Conservation (phyloP, 768 basidiomycete genomes). For the Lepiota brunneoincarnata region DNA sequence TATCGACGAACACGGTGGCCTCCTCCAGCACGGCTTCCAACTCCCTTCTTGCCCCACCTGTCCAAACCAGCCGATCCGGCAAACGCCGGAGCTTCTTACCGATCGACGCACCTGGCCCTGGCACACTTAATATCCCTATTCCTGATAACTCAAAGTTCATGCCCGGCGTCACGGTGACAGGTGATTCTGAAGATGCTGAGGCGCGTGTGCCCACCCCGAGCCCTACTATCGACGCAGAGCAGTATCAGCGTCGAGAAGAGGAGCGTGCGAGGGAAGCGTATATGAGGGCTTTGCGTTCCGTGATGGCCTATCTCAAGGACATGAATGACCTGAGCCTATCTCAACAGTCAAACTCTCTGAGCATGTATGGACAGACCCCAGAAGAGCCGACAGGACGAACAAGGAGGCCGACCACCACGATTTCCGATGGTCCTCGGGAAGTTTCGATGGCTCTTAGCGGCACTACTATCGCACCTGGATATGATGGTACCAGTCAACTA, state of each 20-base stretch:
- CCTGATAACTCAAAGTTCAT: slow-evolving; percentile 65
- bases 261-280: slow-evolving; percentile 70
- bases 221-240: slow-evolving; percentile 45
- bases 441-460: slow-evolving; percentile 52
- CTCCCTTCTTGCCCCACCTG: slow-evolving; percentile 39
- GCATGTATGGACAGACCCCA: slow-evolving; percentile 53
- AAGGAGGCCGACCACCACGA: slow-evolving; percentile 55
- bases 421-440: slow-evolving; percentile 56
- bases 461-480: slow-evolving; percentile 36
- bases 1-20: slow-evolving; percentile 9
- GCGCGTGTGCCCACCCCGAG: slow-evolving; percentile 39
- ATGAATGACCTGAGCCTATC: slow-evolving; percentile 87
- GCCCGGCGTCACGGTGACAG: slow-evolving; percentile 42
- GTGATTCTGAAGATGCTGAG: slow-evolving; percentile 20
- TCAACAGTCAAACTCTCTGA: slow-evolving; percentile 55
- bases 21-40: slow-evolving; percentile 21
- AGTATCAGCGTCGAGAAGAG: slow-evolving; percentile 60
- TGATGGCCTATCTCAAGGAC: slow-evolving; percentile 95
- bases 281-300: slow-evolving; percentile 78
- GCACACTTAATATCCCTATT: slow-evolving; percentile 56
- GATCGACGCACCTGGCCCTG: slow-evolving; percentile 59
- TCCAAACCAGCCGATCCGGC: slow-evolving; percentile 46
- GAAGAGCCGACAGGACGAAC: slow-evolving; percentile 49
- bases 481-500: slow-evolving; percentile 52
- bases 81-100: slow-evolving; percentile 91